Conservation (phyloP, 2,329 filamentous ascomycete species). For the Botryotinia convoluta region DNA sequence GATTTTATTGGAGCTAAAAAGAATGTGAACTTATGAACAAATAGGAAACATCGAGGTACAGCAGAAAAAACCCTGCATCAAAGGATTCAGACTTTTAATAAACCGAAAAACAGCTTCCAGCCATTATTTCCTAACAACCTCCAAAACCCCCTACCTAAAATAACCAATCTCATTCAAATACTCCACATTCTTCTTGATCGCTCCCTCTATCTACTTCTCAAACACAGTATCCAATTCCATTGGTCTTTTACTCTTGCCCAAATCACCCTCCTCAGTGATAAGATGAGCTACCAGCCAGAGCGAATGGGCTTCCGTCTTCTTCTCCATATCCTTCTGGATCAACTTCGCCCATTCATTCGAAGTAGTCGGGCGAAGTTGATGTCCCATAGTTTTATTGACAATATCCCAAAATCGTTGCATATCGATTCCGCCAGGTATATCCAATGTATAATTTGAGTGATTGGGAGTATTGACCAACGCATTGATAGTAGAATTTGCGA, state of each 20-base stretch:
- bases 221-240: background rate
- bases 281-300: slow-evolving; percentile 13
- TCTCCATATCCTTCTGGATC: background rate
- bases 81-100: background rate
- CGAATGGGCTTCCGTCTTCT: slow-evolving; percentile 1
- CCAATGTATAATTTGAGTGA: background rate
- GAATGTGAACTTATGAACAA: background rate
- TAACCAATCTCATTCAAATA: slow-evolving; percentile 13
- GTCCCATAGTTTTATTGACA: background rate
- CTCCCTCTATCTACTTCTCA: slow-evolving; percentile 1
- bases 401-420: slow-evolving; percentile 9
- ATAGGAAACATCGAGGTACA: background rate
- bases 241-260: slow-evolving; percentile 1
- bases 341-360: background rate
- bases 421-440: background rate
- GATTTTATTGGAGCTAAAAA: background rate
- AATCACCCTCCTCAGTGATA: background rate
- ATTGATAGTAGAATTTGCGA: slow-evolving; percentile 6
- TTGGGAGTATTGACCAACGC: background rate
- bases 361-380: background rate
- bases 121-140: background rate
- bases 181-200: slow-evolving; percentile 13
- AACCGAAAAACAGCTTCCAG: background rate
- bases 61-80: background rate
- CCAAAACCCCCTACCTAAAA: background rate